phyloP scores from a whole-genome alignment of 1,284 basidiomycete species.

The Ganoderma lingzhi region DNA sequence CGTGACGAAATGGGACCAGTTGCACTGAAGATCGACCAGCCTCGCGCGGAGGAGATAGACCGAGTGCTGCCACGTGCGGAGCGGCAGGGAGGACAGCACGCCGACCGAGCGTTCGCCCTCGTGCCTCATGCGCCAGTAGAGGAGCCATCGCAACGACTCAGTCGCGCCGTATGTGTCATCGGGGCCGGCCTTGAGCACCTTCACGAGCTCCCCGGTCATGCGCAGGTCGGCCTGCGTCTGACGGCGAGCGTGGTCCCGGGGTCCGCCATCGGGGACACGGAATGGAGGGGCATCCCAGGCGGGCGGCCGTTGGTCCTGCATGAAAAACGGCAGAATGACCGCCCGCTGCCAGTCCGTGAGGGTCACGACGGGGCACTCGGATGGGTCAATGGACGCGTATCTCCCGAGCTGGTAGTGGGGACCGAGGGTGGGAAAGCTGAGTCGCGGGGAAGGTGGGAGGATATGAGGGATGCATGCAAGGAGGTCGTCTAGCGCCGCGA shows the following conservation, averaged over 20 bases:
- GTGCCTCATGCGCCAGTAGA: not conserved
- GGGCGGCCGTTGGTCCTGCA: not conserved
- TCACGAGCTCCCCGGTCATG: not conserved
- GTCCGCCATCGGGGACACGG: too few relatives aligned
- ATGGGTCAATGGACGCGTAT: not conserved
- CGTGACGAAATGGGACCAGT: not conserved
- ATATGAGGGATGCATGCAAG: not conserved
- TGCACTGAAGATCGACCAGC: not conserved
- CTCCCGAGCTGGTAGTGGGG: not conserved
- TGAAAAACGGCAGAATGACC: not conserved
- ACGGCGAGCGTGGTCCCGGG: not conserved
- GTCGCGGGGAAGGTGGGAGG: not conserved
- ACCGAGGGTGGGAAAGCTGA: not conserved
- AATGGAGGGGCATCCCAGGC: not conserved
- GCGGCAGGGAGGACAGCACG: not conserved
- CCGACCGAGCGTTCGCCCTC: not conserved
- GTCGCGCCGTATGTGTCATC: not conserved
- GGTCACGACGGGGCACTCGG: not conserved
- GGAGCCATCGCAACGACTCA: not conserved
- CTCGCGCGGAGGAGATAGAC: not conserved
- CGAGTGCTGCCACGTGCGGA: not conserved
- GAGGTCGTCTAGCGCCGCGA: not conserved
- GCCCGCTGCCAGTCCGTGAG: not conserved
- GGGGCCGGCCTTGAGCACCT: not conserved
- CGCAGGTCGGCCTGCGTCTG: not conserved